A percentile compares a stretch with the other conserved stretches of the same genome.
Conservation (phyloP, 768 basidiomycete species). For the Fibroporia radiculosa region DNA sequence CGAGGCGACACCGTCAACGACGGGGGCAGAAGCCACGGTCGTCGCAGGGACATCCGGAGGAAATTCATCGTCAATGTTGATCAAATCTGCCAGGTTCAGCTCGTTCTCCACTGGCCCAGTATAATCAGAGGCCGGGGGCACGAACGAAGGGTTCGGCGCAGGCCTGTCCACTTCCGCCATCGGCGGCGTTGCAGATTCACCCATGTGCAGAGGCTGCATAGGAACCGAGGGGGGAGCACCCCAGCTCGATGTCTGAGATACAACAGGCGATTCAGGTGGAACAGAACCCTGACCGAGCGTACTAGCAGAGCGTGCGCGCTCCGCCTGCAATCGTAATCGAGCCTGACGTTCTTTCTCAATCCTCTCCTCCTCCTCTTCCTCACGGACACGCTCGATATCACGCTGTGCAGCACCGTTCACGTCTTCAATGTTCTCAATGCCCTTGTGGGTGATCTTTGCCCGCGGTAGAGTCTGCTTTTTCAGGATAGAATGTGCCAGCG, state of each 20-base stretch:
- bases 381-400: conserved; percentile 53
- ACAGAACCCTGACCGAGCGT: conserved; percentile 36
- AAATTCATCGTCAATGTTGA: conserved; percentile 67
- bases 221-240: conserved; percentile 56
- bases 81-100: conserved; percentile 66
- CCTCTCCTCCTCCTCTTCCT: conserved; percentile 50
- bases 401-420: conserved; percentile 39
- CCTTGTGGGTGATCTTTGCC: conserved; percentile 91
- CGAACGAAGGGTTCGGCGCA: conserved; percentile 28
- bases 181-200: conserved; percentile 19
- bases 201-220: conserved; percentile 31
- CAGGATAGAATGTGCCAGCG: conserved; percentile 79
- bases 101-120: conserved; percentile 42
- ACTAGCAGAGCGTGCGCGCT: conserved; percentile 35
- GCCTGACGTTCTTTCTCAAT: conserved; percentile 64
- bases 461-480: conserved; percentile 54
- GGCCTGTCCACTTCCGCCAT: conserved; percentile 20
- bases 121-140: conserved; percentile 34
- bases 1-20: too few species aligned
- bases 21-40: conserved; percentile 9
- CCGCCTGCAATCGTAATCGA: conserved; percentile 35
- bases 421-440: conserved; percentile 84
- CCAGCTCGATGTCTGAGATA: conserved; percentile 43
- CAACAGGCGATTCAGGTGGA: conserved; percentile 66
- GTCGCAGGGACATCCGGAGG: conserved; percentile 28